phyloP scores from a whole-genome alignment of 805 yeast species.

The Hyphopichia homilentoma region DNA sequence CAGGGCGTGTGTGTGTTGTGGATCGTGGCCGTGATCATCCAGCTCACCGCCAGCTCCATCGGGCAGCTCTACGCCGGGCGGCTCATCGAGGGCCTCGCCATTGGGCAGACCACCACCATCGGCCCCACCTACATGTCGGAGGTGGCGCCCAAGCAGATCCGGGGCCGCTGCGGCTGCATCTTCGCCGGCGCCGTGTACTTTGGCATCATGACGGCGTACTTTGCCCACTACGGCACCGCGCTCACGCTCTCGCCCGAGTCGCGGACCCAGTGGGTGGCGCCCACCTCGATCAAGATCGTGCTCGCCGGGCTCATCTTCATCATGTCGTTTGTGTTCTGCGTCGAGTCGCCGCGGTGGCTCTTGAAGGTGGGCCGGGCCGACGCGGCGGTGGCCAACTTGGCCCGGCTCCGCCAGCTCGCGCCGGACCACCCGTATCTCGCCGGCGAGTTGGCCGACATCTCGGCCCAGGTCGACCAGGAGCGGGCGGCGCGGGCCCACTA shows the following conservation, averaged over 20 bases:
- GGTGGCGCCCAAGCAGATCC: conserved; percentile 47
- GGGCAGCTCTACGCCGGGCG: conserved; percentile 57
- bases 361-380: conserved; percentile 40
- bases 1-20: conserved; percentile 41
- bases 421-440: conserved; percentile 46
- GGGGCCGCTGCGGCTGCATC: conserved; percentile 51
- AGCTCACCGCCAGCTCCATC: conserved; percentile 40
- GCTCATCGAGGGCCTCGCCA: conserved; percentile 50
- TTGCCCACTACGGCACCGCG: conserved; percentile 50
- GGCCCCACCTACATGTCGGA: conserved; percentile 56
- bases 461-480: conserved; percentile 42
- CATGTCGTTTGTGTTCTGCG: conserved; percentile 38
- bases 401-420: conserved; percentile 42
- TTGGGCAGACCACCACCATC: conserved; percentile 55
- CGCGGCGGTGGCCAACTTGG: conserved; percentile 34
- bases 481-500: conserved; percentile 19
- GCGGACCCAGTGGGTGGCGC: conserved; percentile 49
- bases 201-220: conserved; percentile 49
- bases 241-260: conserved; percentile 34
- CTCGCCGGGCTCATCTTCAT: conserved; percentile 44
- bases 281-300: conserved; percentile 46
- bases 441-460: conserved; percentile 49
- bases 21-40: conserved; percentile 46
- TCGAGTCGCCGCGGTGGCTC: conserved; percentile 53
- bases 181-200: conserved; percentile 58